These are phyloP conservation scores for Brassica carinata DNA, from an alignment of 345 rosid species.

Conservation along the genomic window DNA sequence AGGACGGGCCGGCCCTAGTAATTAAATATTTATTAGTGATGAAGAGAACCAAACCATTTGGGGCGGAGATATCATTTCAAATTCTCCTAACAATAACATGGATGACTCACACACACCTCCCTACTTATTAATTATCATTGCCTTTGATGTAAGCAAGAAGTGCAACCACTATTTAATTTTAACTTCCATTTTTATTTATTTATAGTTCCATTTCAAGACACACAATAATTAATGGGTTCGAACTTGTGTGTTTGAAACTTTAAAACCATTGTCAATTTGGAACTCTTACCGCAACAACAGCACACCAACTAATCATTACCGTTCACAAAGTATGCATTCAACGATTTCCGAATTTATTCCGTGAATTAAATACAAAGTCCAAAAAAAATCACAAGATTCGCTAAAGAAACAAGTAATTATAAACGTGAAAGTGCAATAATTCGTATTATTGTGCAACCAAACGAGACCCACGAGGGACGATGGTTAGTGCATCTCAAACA, in stretches of 20 bases:
- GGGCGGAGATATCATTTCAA: slow-evolving; percentile 12
- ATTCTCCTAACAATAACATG: slow-evolving; percentile 1
- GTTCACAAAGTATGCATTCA: slow-evolving; percentile 27
- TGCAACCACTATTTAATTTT: slow-evolving; percentile 35
- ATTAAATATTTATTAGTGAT: not conserved
- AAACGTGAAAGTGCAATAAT: slow-evolving; percentile 39
- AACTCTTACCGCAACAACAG: slow-evolving; percentile 15
- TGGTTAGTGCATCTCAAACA: not conserved
- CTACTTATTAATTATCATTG: slow-evolving; percentile 38
- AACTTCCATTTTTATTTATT: slow-evolving; percentile 6
- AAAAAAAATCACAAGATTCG: slow-evolving; percentile 32
- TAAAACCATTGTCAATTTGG: slow-evolving; percentile 12
- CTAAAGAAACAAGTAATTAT: slow-evolving; percentile 28
- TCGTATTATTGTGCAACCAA: slow-evolving; percentile 30
- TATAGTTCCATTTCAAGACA: not conserved
- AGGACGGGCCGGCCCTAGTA: not conserved
- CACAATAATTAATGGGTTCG: slow-evolving; percentile 7
- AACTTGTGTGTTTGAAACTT: slow-evolving; percentile 26
- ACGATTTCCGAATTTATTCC: slow-evolving; percentile 15
- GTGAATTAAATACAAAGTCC: slow-evolving; percentile 19
- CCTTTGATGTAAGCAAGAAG: slow-evolving; percentile 42
- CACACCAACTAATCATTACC: not conserved
- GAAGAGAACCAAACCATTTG: not conserved
- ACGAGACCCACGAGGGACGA: slow-evolving; percentile 53
- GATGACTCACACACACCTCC: slow-evolving; percentile 32